Evolutionary conservation across 2,329 filamentous ascomycete genomes (phyloP).

Genomic region (Seiridium unicorne): DNA sequence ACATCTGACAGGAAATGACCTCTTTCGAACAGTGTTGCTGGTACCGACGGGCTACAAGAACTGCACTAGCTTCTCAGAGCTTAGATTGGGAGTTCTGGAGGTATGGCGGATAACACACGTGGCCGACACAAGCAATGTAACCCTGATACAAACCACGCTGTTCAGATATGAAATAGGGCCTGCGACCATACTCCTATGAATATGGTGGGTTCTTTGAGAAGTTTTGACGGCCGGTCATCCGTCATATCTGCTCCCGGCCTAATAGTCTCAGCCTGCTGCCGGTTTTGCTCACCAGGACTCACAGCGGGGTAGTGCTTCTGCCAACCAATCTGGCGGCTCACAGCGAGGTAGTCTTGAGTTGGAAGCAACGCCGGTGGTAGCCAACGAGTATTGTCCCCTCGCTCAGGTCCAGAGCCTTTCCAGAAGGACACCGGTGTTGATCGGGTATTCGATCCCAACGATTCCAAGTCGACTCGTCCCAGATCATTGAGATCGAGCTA

Average conservation of each 20-base stretch:
- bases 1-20: too few relatives aligned
- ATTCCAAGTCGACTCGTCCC: background rate
- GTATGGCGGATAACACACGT: too few relatives aligned
- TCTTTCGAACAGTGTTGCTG: too few relatives aligned
- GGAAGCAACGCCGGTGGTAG: conserved; percentile 2
- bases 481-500: conserved; percentile 19
- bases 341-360: conserved; percentile 4
- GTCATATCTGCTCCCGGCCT: conserved; percentile 4
- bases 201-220: too few relatives aligned
- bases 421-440: conserved; percentile 5
- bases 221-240: background rate
- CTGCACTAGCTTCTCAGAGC: too few relatives aligned
- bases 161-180: too few relatives aligned
- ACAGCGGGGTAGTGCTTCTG: background rate
- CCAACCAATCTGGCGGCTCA: background rate
- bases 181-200: too few relatives aligned
- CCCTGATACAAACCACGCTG: too few relatives aligned
- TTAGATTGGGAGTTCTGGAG: too few relatives aligned
- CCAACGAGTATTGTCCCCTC: background rate
- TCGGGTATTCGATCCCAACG: conserved; percentile 26
- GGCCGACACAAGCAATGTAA: too few relatives aligned
- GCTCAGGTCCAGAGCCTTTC: conserved; percentile 3
- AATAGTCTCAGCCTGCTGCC: conserved; percentile 1
- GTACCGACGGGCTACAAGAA: too few relatives aligned
- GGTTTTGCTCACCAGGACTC: background rate